Evolutionary conservation across 2,329 filamentous ascomycete species (phyloP).

Genomic region (Pestalotiopsis sp.): DNA sequence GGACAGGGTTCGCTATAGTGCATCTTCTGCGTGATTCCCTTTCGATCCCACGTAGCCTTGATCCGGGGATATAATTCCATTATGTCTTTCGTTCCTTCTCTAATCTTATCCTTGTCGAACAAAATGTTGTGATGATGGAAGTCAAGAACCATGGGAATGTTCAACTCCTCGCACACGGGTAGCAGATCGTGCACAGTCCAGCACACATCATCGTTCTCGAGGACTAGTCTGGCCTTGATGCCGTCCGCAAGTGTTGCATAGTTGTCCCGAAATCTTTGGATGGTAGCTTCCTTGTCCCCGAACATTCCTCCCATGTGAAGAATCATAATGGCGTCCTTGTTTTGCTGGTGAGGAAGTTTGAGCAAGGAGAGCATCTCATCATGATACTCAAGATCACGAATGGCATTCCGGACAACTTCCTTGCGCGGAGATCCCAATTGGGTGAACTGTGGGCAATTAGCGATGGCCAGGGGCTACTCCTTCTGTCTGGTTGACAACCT

Average conservation of each 20-base stretch:
- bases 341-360: constrained; percentile 73
- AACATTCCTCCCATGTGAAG: constrained; percentile 91
- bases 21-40: constrained; percentile 91
- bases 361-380: constrained; percentile 81
- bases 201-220: constrained; percentile 93
- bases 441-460: constrained; percentile 63
- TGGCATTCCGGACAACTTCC: constrained; percentile 74
- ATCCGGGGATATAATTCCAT: constrained; percentile 76
- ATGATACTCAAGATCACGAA: constrained; percentile 87
- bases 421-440: constrained; percentile 83
- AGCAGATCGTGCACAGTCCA: constrained; percentile 93
- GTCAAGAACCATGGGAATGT: constrained; percentile 90
- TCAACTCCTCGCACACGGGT: constrained; percentile 89
- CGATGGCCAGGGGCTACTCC: background rate
- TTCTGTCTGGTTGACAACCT: constrained; percentile 10
- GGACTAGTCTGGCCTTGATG: constrained; percentile 79
- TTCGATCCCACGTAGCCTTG: constrained; percentile 79
- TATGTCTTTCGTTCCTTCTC: constrained; percentile 86
- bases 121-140: constrained; percentile 96
- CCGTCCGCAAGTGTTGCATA: constrained; percentile 68
- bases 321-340: constrained; percentile 92
- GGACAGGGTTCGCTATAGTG: constrained; percentile 87
- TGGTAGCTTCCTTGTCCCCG: constrained; percentile 79
- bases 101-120: constrained; percentile 72
- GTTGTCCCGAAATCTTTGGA: constrained; percentile 77